phyloP scores from a whole-genome alignment of 179 eudicot species.

The Pouteria campechiana region DNA sequence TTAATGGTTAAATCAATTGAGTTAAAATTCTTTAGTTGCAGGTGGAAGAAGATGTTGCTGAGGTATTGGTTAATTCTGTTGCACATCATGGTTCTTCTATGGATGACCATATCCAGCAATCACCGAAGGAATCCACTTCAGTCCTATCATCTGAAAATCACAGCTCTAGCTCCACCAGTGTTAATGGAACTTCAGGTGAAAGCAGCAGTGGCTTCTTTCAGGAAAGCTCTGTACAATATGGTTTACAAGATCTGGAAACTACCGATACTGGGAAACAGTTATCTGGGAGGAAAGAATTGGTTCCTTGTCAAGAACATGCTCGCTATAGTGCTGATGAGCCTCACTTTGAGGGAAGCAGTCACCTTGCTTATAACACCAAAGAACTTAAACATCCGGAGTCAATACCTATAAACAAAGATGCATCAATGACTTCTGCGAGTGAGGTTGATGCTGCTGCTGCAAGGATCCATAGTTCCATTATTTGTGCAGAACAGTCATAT shows the following conservation, averaged over 20 bases:
- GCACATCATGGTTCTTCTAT: constrained; percentile 11
- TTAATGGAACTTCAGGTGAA: constrained; percentile 24
- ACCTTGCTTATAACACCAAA: too few relatives aligned
- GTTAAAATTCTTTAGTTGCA: too few relatives aligned
- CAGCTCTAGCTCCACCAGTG: constrained; percentile 17
- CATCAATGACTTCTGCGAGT: constrained; percentile 6
- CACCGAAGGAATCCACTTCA: constrained; percentile 15
- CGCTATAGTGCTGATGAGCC: constrained; percentile 14
- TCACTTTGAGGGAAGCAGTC: constrained; percentile 17
- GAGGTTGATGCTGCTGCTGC: constrained; percentile 8
- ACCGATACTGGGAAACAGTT: constrained; percentile 15
- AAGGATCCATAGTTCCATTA: constrained; percentile 14
- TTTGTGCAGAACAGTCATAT: constrained; percentile 8
- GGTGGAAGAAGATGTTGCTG: constrained; percentile 48
- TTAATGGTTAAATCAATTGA: too few relatives aligned
- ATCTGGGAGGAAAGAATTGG: constrained; percentile 20
- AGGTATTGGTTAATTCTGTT: constrained; percentile 26
- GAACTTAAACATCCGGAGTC: too few relatives aligned
- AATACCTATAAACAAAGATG: constrained; percentile 11
- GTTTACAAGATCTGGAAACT: constrained; percentile 10
- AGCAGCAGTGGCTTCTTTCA: constrained; percentile 13
- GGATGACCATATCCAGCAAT: constrained; percentile 8
- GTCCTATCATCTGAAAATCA: constrained; percentile 13
- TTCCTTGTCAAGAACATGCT: constrained; percentile 10
- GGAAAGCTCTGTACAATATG: constrained; percentile 9